A percentile compares a stretch with the other conserved stretches of the same genome.
phyloP scores from a whole-genome alignment of 2,329 filamentous ascomycete genomes.

The Clonostachys chloroleuca region DNA sequence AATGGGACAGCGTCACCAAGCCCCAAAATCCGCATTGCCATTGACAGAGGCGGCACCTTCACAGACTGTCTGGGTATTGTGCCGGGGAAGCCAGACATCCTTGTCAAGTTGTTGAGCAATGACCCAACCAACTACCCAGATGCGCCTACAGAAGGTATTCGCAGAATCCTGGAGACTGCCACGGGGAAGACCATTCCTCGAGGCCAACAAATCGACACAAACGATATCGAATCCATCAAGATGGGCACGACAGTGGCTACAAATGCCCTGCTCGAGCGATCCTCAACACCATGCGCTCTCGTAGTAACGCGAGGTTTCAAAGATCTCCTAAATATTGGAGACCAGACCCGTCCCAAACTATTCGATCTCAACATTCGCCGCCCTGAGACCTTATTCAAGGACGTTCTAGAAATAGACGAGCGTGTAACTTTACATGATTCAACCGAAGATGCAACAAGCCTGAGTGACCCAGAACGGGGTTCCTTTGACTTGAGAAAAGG shows the following conservation, averaged over 20 bases:
- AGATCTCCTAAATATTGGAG: constrained; percentile 84
- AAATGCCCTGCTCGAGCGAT: constrained; percentile 84
- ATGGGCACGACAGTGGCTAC: constrained; percentile 97
- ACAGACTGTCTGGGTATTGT: constrained; percentile 87
- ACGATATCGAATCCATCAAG: constrained; percentile 80
- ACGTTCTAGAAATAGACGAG: constrained; percentile 86
- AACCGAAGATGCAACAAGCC: constrained; percentile 74
- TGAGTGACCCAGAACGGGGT: constrained; percentile 31
- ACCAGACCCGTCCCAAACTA: constrained; percentile 84
- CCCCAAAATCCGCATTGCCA: constrained; percentile 61
- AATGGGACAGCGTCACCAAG: not conserved
- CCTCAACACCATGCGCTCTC: constrained; percentile 82
- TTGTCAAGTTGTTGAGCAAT: constrained; percentile 88
- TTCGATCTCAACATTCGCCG: constrained; percentile 86
- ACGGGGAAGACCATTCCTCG: constrained; percentile 70
- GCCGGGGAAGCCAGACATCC: constrained; percentile 64
- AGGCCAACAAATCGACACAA: constrained; percentile 75
- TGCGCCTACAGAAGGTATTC: constrained; percentile 89
- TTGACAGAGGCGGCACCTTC: constrained; percentile 81
- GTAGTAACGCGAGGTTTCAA: constrained; percentile 84
- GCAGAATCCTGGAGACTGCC: constrained; percentile 77
- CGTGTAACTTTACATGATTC: constrained; percentile 88
- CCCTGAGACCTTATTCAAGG: constrained; percentile 80
- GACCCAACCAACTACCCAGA: constrained; percentile 91
- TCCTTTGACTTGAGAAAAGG: constrained; percentile 58